These are phyloP conservation scores for Agrostemma githago DNA, from an alignment of 148 eudicot species.

Conservation along the genomic window DNA sequence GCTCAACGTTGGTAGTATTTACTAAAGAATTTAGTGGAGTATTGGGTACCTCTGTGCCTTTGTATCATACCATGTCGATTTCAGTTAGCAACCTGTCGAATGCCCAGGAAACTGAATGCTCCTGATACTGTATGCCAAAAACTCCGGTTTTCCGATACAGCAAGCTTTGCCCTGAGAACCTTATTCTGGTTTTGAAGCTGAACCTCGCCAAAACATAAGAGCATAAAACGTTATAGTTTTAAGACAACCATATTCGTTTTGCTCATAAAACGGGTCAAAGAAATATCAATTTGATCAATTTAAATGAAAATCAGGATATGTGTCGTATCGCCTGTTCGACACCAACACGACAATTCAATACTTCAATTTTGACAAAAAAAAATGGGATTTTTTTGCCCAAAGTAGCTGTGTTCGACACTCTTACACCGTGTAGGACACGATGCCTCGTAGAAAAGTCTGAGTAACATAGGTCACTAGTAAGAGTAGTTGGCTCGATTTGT, in stretches of 20 bases:
- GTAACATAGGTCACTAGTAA: too few species aligned
- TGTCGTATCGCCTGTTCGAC: too few species aligned
- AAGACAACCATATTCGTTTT: not conserved
- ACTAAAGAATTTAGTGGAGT: not conserved
- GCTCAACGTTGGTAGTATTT: not conserved
- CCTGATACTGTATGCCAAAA: constrained; percentile 28
- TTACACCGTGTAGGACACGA: too few species aligned
- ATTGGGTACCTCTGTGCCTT: not conserved
- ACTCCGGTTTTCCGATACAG: constrained; percentile 30
- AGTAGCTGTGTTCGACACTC: too few species aligned
- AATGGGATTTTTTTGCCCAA: too few species aligned
- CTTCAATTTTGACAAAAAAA: too few species aligned
- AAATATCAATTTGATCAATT: too few species aligned
- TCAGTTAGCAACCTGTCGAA: not conserved
- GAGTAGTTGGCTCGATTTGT: not conserved
- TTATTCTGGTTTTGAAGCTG: constrained; percentile 51
- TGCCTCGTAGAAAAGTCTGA: too few species aligned
- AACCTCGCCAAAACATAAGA: not conserved
- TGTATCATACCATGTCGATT: not conserved
- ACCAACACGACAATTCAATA: too few species aligned
- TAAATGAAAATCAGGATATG: too few species aligned
- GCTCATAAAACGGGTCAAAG: too few species aligned
- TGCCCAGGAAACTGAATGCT: constrained; percentile 16
- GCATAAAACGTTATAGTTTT: not conserved
- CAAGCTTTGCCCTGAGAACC: constrained; percentile 35